Conservation (phyloP, 352 stramenopile species). For the Albugo candida region DNA sequence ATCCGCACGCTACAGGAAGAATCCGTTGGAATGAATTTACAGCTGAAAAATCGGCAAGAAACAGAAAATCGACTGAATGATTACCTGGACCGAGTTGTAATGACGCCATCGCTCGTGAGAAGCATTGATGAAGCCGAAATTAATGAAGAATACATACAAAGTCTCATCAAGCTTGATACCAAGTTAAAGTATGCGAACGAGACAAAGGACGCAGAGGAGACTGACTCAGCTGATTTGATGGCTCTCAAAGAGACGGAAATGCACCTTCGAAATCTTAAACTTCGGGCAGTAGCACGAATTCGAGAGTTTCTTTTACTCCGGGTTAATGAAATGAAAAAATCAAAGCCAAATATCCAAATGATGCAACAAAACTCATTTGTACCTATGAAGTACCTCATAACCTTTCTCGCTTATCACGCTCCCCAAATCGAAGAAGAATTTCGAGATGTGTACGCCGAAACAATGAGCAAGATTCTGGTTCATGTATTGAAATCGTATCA, state of each 20-base stretch:
- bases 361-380: slow-evolving; percentile 94
- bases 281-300: slow-evolving; percentile 45
- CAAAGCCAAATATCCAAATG: slow-evolving; percentile 97
- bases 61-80: slow-evolving; percentile 85
- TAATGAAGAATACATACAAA: slow-evolving; percentile 86
- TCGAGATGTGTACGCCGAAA: slow-evolving; percentile 89
- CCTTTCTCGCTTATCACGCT: slow-evolving; percentile 87
- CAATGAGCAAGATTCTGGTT: slow-evolving; percentile 92
- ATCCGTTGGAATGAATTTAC: slow-evolving; percentile 83
- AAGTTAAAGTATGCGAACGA: slow-evolving; percentile 83
- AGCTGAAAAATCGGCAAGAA: slow-evolving; percentile 88
- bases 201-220: slow-evolving; percentile 26
- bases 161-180: slow-evolving; percentile 84
- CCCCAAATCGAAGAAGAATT: slow-evolving; percentile 90
- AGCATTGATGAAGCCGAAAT: slow-evolving; percentile 88
- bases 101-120: slow-evolving; percentile 86
- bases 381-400: slow-evolving; percentile 90
- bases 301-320: slow-evolving; percentile 89
- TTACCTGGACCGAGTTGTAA: slow-evolving; percentile 91
- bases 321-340: slow-evolving; percentile 87
- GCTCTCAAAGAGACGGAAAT: slow-evolving; percentile 85
- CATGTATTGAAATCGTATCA: slow-evolving; percentile 95
- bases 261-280: slow-evolving; percentile 81
- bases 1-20: slow-evolving; percentile 95
- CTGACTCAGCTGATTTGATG: slow-evolving; percentile 72